Percentiles rank a stretch among this genome's conserved stretches.
Evolutionary conservation across 768 basidiomycete genomes (phyloP).

Genomic region (Trametes punicea): DNA sequence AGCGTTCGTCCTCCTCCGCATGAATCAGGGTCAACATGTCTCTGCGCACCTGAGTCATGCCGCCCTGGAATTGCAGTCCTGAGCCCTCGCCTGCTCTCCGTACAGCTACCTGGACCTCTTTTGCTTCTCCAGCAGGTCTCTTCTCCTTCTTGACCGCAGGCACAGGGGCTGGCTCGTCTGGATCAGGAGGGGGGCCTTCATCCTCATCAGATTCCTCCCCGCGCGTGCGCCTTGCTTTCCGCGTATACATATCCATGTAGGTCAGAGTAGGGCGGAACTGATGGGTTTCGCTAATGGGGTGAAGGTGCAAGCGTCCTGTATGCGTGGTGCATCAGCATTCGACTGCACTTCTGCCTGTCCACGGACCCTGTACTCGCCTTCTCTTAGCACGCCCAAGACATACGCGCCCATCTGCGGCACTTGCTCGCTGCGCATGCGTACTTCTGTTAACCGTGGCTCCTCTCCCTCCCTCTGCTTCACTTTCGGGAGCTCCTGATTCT

Average conservation of each 20-base stretch:
- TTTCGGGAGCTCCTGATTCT: conserved; percentile 55
- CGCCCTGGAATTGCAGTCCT: conserved; percentile 51
- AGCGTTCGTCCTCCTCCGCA: conserved; percentile 73
- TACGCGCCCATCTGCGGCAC: conserved; percentile 62
- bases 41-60: conserved; percentile 64
- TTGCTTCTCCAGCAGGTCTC: conserved; percentile 53
- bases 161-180: conserved; percentile 60
- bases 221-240: conserved; percentile 53
- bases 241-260: conserved; percentile 71
- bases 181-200: conserved; percentile 76
- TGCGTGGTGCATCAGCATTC: conserved; percentile 8
- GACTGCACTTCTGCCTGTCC: background rate
- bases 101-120: conserved; percentile 75
- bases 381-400: conserved; percentile 73
- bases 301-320: conserved; percentile 68
- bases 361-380: conserved; percentile 45
- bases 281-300: conserved; percentile 74
- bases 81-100: conserved; percentile 65
- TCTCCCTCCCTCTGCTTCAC: conserved; percentile 45
- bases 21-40: conserved; percentile 77
- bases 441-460: conserved; percentile 63
- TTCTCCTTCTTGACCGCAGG: conserved; percentile 55
- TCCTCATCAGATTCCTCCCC: conserved; percentile 73
- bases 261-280: conserved; percentile 82
- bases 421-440: conserved; percentile 70